Evolutionary conservation across 2,329 filamentous ascomycete species (phyloP).

Genomic region (Fusarium sp.): DNA sequence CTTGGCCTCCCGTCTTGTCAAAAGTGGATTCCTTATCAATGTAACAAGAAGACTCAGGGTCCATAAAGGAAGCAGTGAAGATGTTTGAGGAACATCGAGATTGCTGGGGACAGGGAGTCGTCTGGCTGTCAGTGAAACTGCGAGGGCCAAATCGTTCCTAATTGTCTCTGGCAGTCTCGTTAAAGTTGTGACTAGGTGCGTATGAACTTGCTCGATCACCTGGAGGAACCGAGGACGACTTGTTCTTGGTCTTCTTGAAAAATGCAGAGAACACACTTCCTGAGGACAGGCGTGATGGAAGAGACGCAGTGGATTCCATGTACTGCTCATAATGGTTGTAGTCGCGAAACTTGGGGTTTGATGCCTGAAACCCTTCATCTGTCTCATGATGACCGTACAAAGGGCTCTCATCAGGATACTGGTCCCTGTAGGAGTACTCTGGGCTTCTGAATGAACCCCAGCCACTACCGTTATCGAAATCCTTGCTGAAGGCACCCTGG

Average conservation of each 20-base stretch:
- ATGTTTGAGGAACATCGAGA: conserved; percentile 14
- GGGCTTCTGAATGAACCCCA: conserved; percentile 28
- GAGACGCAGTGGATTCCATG: conserved; percentile 25
- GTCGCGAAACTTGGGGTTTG: not conserved
- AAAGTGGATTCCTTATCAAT: conserved; percentile 22
- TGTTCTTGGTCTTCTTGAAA: conserved; percentile 38
- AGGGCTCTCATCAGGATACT: not conserved
- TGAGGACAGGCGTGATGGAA: conserved; percentile 29
- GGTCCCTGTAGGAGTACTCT: not conserved
- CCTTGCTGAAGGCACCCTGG: conserved; percentile 43
- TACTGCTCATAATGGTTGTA: conserved; percentile 5
- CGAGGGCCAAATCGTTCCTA: conserved; percentile 45
- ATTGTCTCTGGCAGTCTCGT: conserved; percentile 42
- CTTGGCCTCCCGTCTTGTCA: conserved; percentile 14
- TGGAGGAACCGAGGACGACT: not conserved
- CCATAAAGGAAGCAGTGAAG: conserved; percentile 27
- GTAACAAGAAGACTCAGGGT: conserved; percentile 18
- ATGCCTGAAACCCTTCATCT: conserved; percentile 1
- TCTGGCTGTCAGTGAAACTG: conserved; percentile 29
- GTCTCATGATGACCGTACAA: conserved; percentile 5
- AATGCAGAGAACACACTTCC: conserved; percentile 41
- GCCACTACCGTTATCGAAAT: conserved; percentile 20
- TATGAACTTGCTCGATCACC: conserved; percentile 12
- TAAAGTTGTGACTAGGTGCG: conserved; percentile 22
- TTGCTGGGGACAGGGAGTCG: conserved; percentile 27